Percentiles rank a stretch among this genome's conserved stretches.
phyloP scores from a whole-genome alignment of 331 rosid species.

The Malus hybrid region DNA sequence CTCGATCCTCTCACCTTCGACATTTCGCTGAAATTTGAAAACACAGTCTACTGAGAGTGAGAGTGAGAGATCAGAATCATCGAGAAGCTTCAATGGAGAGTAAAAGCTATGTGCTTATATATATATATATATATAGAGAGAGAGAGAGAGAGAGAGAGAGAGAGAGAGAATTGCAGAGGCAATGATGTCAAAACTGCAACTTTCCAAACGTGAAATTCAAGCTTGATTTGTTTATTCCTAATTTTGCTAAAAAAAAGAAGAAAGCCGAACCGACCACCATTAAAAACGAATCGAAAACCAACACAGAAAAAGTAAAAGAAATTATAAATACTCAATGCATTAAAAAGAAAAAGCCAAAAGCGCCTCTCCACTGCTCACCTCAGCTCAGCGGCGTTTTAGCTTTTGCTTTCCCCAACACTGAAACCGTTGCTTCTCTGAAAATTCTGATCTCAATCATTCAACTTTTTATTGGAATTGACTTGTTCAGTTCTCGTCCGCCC shows the following conservation, averaged over 20 bases:
- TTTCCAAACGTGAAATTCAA: conserved; percentile 37
- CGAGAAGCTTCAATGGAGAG: neutral
- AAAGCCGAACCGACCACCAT: conserved; percentile 31
- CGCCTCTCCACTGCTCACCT: neutral
- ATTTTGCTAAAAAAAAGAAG: neutral
- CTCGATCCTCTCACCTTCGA: conserved; percentile 48
- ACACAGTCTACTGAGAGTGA: neutral
- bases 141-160: neutral
- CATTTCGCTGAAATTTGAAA: conserved; percentile 33
- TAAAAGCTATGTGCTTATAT: too few relatives aligned
- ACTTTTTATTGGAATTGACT: conserved; percentile 12
- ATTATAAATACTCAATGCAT: neutral
- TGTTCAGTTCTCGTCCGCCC: neutral
- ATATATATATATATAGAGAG: neutral
- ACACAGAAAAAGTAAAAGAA: neutral
- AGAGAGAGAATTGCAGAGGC: conserved; percentile 5
- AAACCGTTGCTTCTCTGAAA: conserved; percentile 14
- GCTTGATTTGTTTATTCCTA: conserved; percentile 14
- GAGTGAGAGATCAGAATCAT: conserved; percentile 6
- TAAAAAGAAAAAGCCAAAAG: conserved; percentile 24
- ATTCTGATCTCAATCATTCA: neutral
- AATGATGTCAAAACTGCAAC: conserved; percentile 16
- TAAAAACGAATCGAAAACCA: conserved; percentile 27
- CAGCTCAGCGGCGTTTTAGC: neutral
- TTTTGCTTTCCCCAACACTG: conserved; percentile 34